A percentile compares a stretch with the other conserved stretches of the same genome.
phyloP scores from a whole-genome alignment of 2,329 filamentous ascomycete genomes.

The Aureobasidium sp. region DNA sequence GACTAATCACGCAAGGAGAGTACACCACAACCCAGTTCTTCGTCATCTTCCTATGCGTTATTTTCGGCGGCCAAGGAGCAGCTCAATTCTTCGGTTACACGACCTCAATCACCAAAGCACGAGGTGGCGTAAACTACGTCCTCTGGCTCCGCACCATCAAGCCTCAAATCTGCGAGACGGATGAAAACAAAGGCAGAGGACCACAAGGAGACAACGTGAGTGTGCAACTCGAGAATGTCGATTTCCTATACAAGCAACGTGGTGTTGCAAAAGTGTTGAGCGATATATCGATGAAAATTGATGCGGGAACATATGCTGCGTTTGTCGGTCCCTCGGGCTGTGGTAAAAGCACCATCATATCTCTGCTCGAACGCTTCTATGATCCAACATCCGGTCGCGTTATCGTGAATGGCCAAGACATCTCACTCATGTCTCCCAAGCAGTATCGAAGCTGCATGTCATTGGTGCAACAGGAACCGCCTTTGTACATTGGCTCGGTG shows the following conservation, averaged over 20 bases:
- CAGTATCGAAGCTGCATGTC: constrained; percentile 57
- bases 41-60: constrained; percentile 54
- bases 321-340: constrained; percentile 42
- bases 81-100: constrained; percentile 59
- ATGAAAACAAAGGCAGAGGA: constrained; percentile 24
- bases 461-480: constrained; percentile 66
- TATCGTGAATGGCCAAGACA: constrained; percentile 47
- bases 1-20: constrained; percentile 25
- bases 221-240: constrained; percentile 19
- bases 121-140: constrained; percentile 34
- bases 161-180: constrained; percentile 23
- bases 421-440: constrained; percentile 49
- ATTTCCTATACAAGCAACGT: constrained; percentile 24
- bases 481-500: constrained; percentile 60
- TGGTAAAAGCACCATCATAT: constrained; percentile 39
- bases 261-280: constrained; percentile 20
- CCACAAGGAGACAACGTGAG: constrained; percentile 17
- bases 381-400: constrained; percentile 33
- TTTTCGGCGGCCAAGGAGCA: constrained; percentile 58
- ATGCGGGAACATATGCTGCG: constrained; percentile 35
- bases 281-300: constrained; percentile 21
- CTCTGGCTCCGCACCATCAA: constrained; percentile 34
- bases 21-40: constrained; percentile 40
- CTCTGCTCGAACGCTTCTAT: constrained; percentile 41
- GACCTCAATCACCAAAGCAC: constrained; percentile 28